Conservation (phyloP, 345 rosid species). For the Lumnitzera littorea region DNA sequence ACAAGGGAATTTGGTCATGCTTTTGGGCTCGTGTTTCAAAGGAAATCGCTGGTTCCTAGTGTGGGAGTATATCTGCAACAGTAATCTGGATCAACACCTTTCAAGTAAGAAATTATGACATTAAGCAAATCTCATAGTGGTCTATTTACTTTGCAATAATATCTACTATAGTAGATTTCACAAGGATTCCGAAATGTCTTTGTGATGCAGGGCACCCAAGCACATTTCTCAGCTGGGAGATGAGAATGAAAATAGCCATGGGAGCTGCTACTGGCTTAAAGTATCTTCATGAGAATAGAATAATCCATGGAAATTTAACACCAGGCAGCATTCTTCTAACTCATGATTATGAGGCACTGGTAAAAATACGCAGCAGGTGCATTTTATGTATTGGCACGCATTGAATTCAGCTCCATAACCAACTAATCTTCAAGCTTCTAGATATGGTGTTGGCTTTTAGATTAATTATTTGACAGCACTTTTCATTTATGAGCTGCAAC, state of each 20-base stretch:
- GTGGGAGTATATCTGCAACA: constrained; percentile 24
- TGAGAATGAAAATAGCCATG: constrained; percentile 25
- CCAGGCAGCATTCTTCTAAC: constrained; percentile 28
- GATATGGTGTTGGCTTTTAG: not conserved
- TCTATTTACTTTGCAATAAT: no score
- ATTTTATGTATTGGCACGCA: no score
- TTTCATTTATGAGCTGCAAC: no score
- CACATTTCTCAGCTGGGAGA: constrained; percentile 22
- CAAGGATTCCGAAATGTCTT: not conserved
- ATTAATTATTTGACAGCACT: not conserved
- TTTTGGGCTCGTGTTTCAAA: constrained; percentile 28
- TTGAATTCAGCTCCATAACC: no score
- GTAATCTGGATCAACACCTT: constrained; percentile 21
- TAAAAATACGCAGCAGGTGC: not conserved
- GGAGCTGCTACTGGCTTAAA: constrained; percentile 29
- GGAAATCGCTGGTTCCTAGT: constrained; percentile 27
- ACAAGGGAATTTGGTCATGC: constrained; percentile 19
- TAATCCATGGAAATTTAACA: constrained; percentile 22
- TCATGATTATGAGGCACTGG: constrained; percentile 31
- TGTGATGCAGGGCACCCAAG: constrained; percentile 22
- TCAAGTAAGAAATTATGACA: constrained; percentile 16
- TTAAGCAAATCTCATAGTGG: no score
- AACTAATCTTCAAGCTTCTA: not conserved
- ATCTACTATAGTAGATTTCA: not conserved
- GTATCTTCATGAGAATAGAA: constrained; percentile 29